These are phyloP conservation scores for Penicillium lagena DNA, from an alignment of 495 filamentous ascomycete species.

Conservation along the genomic window DNA sequence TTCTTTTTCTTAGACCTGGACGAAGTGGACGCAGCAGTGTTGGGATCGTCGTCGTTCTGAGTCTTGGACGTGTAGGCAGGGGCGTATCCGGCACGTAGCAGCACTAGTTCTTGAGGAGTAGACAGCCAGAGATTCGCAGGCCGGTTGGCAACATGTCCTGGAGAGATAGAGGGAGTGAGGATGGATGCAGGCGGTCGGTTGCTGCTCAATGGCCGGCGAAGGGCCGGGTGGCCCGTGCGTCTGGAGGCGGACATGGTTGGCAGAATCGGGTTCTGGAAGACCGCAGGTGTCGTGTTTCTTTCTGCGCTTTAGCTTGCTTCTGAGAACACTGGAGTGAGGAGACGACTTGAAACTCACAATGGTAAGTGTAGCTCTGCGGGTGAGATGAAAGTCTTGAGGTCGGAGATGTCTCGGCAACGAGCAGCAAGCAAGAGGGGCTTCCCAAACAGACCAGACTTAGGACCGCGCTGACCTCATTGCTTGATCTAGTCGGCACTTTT, in stretches of 20 bases:
- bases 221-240: conserved; percentile 11
- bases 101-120: conserved; percentile 14
- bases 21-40: background rate
- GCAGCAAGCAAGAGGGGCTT: no score
- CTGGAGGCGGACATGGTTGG: conserved; percentile 14
- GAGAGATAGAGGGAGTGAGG: background rate
- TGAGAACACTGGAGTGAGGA: background rate
- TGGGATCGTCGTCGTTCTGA: background rate
- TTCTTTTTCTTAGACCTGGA: background rate
- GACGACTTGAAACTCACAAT: conserved; percentile 7
- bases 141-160: conserved; percentile 6
- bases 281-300: background rate
- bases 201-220: background rate
- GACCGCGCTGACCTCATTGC: no score
- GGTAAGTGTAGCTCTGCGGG: conserved; percentile 6
- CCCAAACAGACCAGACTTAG: no score
- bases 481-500: conserved; percentile 78
- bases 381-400: no score
- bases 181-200: background rate
- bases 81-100: conserved; percentile 22
- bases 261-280: conserved; percentile 12
- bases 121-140: conserved; percentile 13
- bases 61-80: conserved; percentile 11
- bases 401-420: no score
- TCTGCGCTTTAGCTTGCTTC: background rate